Conservation (phyloP, 148 eudicot species). For the Rhododendron ferrugineum region DNA sequence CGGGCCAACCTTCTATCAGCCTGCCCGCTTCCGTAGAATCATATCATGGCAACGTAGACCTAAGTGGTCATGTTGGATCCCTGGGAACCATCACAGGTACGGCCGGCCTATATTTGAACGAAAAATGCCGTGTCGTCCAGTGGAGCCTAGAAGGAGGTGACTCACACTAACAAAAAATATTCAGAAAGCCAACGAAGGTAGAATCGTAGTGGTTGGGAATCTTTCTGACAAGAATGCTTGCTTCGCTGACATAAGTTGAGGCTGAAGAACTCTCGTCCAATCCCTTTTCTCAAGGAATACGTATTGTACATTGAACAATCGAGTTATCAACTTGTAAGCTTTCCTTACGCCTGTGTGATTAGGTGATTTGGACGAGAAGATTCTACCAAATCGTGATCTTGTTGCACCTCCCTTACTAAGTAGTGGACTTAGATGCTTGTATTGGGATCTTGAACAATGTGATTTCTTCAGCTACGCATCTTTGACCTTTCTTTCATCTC, state of each 20-base stretch:
- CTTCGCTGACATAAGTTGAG: neutral
- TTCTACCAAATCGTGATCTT: neutral
- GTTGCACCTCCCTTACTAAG: neutral
- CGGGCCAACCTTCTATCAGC: neutral
- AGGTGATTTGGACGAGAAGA: neutral
- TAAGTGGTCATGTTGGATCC: neutral
- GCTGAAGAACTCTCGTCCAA: neutral
- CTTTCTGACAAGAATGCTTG: neutral
- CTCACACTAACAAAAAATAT: neutral
- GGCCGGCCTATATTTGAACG: neutral
- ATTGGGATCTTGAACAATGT: neutral
- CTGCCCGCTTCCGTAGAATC: neutral
- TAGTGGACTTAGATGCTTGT: neutral
- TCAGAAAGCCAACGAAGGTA: neutral
- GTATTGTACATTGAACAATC: neutral
- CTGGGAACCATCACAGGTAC: neutral
- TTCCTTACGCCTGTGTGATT: neutral
- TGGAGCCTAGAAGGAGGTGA: neutral
- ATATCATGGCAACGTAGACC: neutral
- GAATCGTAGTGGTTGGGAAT: neutral
- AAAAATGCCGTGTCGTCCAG: neutral
- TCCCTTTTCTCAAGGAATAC: neutral
- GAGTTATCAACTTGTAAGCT: neutral
- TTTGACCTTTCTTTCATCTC: neutral
- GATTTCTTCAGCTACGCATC: neutral